Conservation (phyloP, 2,329 filamentous ascomycete genomes). For the Catunica adiposa region DNA sequence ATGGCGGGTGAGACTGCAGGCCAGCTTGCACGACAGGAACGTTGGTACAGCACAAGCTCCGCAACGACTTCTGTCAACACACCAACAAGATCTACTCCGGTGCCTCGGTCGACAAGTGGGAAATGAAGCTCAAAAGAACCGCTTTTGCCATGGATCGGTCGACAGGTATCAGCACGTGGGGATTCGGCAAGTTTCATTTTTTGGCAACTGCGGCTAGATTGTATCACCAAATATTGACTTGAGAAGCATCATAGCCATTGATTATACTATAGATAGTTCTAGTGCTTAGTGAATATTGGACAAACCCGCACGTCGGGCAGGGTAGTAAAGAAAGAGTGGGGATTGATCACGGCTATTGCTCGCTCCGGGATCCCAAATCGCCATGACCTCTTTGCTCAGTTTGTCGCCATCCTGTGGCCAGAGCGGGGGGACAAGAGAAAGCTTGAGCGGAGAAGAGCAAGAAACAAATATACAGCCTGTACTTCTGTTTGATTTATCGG, state of each 20-base stretch:
- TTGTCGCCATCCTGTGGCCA: not conserved
- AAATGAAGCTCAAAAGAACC: not conserved
- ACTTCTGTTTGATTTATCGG: not conserved
- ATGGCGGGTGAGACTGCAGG: not conserved
- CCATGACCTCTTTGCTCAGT: not conserved
- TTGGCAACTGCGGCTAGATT: too few relatives aligned
- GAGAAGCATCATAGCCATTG: too few relatives aligned
- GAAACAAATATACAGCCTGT: not conserved
- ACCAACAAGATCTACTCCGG: not conserved
- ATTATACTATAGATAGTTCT: too few relatives aligned
- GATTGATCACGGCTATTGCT: not conserved
- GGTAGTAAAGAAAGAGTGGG: not conserved
- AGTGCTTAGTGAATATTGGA: too few relatives aligned
- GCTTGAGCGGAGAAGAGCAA: not conserved
- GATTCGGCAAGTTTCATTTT: too few relatives aligned
- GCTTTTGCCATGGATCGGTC: not conserved
- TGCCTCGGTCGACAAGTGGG: not conserved
- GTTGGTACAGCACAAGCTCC: not conserved
- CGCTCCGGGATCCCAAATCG: slow-evolving; percentile 1
- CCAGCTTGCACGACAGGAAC: not conserved
- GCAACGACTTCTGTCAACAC: not conserved
- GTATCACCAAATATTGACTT: too few relatives aligned
- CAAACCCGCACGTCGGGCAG: not conserved
- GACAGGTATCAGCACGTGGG: not conserved
- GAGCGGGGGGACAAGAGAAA: not conserved